Percentiles rank a stretch among this genome's conserved stretches.
Evolutionary conservation across 768 basidiomycete genomes (phyloP).

Genomic region (Kwoniella heveanensis): DNA sequence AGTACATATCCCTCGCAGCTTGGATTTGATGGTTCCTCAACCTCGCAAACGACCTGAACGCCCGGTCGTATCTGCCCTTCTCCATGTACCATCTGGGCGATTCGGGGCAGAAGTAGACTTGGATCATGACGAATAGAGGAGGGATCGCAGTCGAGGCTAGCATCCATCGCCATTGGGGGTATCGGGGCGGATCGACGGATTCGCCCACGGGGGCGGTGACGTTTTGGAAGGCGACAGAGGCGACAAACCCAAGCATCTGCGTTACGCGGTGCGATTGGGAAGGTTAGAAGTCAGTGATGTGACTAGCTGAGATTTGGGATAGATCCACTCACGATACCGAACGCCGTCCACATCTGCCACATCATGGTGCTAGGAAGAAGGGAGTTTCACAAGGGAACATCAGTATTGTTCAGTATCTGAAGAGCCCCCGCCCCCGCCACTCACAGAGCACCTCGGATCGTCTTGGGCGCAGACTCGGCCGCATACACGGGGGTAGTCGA

Average conservation of each 20-base stretch:
- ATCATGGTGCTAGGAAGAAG: conserved; percentile 65
- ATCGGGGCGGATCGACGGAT: conserved; percentile 12
- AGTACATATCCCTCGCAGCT: conserved; percentile 57
- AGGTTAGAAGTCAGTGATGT: too few relatives aligned
- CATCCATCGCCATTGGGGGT: conserved; percentile 54
- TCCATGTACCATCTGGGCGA: conserved; percentile 57
- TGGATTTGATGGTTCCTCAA: conserved; percentile 55
- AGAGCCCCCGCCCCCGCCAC: too few relatives aligned
- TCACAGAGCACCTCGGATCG: conserved; percentile 71
- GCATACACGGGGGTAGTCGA: conserved; percentile 27
- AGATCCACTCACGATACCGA: conserved; percentile 18
- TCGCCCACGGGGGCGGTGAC: conserved; percentile 17
- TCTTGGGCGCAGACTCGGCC: conserved; percentile 66
- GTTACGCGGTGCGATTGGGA: too few relatives aligned
- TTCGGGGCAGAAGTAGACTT: conserved; percentile 52
- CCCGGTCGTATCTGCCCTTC: conserved; percentile 53
- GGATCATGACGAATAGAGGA: conserved; percentile 29
- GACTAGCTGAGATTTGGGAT: background rate
- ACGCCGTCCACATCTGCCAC: conserved; percentile 61
- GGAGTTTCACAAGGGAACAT: too few relatives aligned
- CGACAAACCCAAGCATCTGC: conserved; percentile 35
- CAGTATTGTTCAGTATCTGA: too few relatives aligned
- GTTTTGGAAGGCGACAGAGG: conserved; percentile 40
- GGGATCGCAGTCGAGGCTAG: conserved; percentile 53
- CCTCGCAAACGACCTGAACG: conserved; percentile 51